Evolutionary conservation across 441 rosid genomes (phyloP).

Genomic region (Kokia cookei): DNA sequence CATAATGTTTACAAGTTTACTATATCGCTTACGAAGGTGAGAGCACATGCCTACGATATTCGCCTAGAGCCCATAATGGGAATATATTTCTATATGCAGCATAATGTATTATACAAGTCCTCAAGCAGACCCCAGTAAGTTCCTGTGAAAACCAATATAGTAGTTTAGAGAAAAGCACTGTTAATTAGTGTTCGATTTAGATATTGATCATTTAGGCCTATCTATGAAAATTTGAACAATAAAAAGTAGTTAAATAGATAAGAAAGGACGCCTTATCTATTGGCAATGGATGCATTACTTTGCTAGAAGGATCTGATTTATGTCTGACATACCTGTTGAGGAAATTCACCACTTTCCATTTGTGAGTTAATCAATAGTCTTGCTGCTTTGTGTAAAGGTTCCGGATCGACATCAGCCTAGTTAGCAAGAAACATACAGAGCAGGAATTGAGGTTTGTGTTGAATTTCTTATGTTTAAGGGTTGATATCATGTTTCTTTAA

Average conservation of each 20-base stretch:
- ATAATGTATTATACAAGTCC: slow-evolving; percentile 6
- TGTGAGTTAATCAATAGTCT: slow-evolving; percentile 12
- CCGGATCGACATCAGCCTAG: not conserved
- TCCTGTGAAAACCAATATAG: not conserved
- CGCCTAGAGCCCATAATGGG: slow-evolving; percentile 3
- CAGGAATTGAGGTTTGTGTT: not conserved
- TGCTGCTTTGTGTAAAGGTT: slow-evolving; percentile 8
- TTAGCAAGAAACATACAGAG: not conserved
- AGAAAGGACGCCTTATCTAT: not conserved
- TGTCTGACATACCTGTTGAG: not conserved
- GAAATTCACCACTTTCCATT: slow-evolving; percentile 7
- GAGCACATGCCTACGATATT: slow-evolving; percentile 1
- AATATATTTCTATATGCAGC: slow-evolving; percentile 5
- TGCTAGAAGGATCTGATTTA: not conserved
- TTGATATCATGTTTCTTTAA: not conserved
- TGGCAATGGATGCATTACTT: not conserved
- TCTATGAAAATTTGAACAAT: not conserved
- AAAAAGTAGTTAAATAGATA: not conserved
- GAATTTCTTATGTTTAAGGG: not conserved
- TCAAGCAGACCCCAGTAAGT: slow-evolving; percentile 3
- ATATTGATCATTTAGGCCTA: not conserved
- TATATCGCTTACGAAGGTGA: not conserved
- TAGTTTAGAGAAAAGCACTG: not conserved
- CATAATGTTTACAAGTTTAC: not conserved
- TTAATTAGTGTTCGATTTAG: not conserved